A percentile compares a stretch with the other conserved stretches of the same genome.
Conservation (phyloP, 257 asterid species). For the Primulina tabacum region DNA sequence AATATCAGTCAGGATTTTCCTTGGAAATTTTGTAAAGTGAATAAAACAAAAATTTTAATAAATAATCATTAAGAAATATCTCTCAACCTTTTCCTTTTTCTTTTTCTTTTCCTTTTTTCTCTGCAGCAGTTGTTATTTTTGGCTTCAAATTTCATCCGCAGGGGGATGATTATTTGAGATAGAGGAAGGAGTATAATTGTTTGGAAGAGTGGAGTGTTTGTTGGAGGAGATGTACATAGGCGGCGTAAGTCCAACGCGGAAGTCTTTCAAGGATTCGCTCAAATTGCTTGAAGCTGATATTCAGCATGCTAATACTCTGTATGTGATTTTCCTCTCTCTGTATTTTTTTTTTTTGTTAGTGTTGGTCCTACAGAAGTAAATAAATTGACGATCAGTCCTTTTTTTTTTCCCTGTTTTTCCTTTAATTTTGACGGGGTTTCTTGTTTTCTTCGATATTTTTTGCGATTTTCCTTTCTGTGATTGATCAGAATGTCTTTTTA, state of each 20-base stretch:
- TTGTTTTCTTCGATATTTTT: background rate
- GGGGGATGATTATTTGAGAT: conserved; percentile 26
- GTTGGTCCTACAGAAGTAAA: background rate
- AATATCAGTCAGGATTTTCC: conserved; percentile 33
- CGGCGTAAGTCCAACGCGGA: conserved; percentile 55
- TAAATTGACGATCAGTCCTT: background rate
- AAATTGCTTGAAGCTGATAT: conserved; percentile 84
- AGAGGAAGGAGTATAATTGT: background rate
- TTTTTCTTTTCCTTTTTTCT: background rate
- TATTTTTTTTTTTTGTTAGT: too few relatives aligned
- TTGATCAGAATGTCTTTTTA: background rate
- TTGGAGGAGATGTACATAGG: conserved; percentile 40
- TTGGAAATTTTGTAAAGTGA: conserved; percentile 10
- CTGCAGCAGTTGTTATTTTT: background rate
- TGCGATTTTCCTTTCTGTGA: background rate
- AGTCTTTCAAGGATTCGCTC: conserved; percentile 76
- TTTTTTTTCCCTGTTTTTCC: conserved; percentile 1
- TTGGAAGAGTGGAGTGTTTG: background rate
- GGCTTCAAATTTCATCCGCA: background rate
- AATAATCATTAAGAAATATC: conserved; percentile 7
- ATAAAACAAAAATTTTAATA: background rate
- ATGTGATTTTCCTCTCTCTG: conserved; percentile 7
- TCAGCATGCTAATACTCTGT: conserved; percentile 89
- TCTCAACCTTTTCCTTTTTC: background rate
- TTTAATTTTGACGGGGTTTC: background rate